Percentiles rank a stretch among this genome's conserved stretches.
These are phyloP conservation scores for Alternaria sp. DNA, from an alignment of 2,329 filamentous ascomycete species.

Conservation along the genomic window DNA sequence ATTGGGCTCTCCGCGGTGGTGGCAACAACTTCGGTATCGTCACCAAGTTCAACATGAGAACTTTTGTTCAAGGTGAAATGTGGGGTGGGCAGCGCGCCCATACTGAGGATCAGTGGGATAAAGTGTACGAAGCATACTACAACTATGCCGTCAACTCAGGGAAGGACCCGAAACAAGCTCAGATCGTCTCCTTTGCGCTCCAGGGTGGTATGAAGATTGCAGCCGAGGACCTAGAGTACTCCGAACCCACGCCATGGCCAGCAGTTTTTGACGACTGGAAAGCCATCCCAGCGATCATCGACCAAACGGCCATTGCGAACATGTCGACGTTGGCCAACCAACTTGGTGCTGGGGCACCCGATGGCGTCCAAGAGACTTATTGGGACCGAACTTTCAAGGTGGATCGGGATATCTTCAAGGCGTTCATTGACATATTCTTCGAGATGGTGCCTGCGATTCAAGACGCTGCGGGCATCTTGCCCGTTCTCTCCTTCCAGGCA, in stretches of 20 bases:
- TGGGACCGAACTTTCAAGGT: constrained; percentile 37
- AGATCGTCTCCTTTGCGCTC: constrained; percentile 29
- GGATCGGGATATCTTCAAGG: constrained; percentile 25
- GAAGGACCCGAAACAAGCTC: constrained; percentile 23
- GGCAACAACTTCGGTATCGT: constrained; percentile 46
- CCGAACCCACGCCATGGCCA: constrained; percentile 26
- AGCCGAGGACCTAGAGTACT: constrained; percentile 31
- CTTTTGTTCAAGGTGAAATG: constrained; percentile 33
- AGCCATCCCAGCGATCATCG: constrained; percentile 31
- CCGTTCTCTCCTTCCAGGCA: constrained; percentile 34
- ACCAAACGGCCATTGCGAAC: constrained; percentile 30
- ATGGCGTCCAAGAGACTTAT: constrained; percentile 32
- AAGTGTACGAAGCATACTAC: constrained; percentile 24
- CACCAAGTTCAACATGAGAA: constrained; percentile 32
- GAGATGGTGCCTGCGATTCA: constrained; percentile 27
- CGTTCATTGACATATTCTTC: constrained; percentile 30
- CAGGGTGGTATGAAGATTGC: constrained; percentile 25
- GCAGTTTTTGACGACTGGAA: constrained; percentile 36
- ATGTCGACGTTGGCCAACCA: constrained; percentile 28
- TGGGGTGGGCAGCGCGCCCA: constrained; percentile 33
- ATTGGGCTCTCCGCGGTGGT: constrained; percentile 46
- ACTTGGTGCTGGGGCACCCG: constrained; percentile 19
- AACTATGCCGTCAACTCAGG: constrained; percentile 20
- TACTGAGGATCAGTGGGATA: constrained; percentile 23
- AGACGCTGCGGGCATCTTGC: constrained; percentile 29